Base-by-base conservation (phyloP, 2,329 filamentous ascomycete species). In the Epichloe amarillans region DNA sequence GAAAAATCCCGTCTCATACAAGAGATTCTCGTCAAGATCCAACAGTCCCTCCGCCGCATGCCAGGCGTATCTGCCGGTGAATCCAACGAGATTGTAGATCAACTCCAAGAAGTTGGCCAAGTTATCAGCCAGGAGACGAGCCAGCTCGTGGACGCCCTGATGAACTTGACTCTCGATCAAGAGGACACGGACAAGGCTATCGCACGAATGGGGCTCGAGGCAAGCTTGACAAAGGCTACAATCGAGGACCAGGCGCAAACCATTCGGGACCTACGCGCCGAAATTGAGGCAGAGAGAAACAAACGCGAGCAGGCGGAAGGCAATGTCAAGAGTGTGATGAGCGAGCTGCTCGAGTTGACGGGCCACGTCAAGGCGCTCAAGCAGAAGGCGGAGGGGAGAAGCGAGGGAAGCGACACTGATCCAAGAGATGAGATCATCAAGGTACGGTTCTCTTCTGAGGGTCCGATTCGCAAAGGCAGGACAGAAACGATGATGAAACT, bases 1-100 rank as follows among this genome's bases (percentile, higher is more conserved):
- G 60, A 58, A 33, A 63, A 65, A 49, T 62, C 61, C 3, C 64
- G 66, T 8, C 52, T 56, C 6, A 60, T 62, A 40, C 67, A 70
- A 46, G 61, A 66, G 46, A 62, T 66, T 4, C 60, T 70, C 14
- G 62, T 64, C 55, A 66, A 65, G 53, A 59, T 68, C 3, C 67
- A 69, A 51, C 66, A 65, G 4, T 63, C 62, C 3, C 61, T 70
- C n/a, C 65, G 66, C 4, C 64, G 66, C 41, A 68, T 69, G 63
- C 66, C 67, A 6, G 67, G 66, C 10, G 62, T 70, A 39, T 64
- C 66, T 0, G 56, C 62, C 37, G 56, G 57, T 23, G 64, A 69
- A 23, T 63, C 66, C 2, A 57, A 58, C 23, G 65, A 69, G 50
- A 63, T 70, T 30, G 59, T 62, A 35, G 39, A 54, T 4, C 62